phyloP scores from a whole-genome alignment of 1,139 yeast species.

The Candida labiduridarum region DNA sequence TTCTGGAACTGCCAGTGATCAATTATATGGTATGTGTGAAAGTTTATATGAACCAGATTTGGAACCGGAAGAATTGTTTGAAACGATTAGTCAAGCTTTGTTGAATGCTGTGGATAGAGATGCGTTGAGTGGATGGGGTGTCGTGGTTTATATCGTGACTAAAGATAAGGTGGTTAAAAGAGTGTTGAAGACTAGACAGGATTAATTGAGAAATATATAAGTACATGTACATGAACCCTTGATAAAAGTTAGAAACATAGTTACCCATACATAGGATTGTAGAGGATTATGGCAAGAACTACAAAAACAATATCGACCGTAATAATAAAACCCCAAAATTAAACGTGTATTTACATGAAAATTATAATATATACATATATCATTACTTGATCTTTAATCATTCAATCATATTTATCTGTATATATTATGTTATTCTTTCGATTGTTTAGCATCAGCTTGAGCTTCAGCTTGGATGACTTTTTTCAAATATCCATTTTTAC shows the following conservation, averaged over 20 bases:
- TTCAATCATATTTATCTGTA: not conserved
- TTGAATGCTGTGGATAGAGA: slow-evolving; percentile 97
- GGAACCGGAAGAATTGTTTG: slow-evolving; percentile 94
- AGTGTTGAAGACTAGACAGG: slow-evolving; percentile 92
- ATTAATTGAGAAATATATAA: slow-evolving; percentile 33
- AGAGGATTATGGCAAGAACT: too few species aligned
- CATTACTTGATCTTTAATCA: not conserved
- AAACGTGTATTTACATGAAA: too few species aligned
- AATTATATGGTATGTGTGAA: slow-evolving; percentile 98
- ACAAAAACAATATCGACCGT: not conserved
- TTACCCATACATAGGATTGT: too few species aligned
- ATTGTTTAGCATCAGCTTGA: slow-evolving; percentile 31
- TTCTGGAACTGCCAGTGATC: slow-evolving; percentile 96
- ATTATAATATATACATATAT: too few species aligned
- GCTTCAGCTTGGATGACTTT: slow-evolving; percentile 55
- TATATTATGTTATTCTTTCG: not conserved
- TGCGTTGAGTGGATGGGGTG: slow-evolving; percentile 98
- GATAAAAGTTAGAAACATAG: not conserved
- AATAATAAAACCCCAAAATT: too few species aligned
- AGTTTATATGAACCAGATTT: slow-evolving; percentile 91
- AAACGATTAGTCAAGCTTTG: slow-evolving; percentile 91
- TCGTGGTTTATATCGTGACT: slow-evolving; percentile 87
- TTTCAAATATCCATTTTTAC: slow-evolving; percentile 72
- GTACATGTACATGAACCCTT: not conserved
- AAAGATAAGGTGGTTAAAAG: slow-evolving; percentile 90